Conservation (phyloP, 148 eudicot genomes). For the Diospyros kaki region DNA sequence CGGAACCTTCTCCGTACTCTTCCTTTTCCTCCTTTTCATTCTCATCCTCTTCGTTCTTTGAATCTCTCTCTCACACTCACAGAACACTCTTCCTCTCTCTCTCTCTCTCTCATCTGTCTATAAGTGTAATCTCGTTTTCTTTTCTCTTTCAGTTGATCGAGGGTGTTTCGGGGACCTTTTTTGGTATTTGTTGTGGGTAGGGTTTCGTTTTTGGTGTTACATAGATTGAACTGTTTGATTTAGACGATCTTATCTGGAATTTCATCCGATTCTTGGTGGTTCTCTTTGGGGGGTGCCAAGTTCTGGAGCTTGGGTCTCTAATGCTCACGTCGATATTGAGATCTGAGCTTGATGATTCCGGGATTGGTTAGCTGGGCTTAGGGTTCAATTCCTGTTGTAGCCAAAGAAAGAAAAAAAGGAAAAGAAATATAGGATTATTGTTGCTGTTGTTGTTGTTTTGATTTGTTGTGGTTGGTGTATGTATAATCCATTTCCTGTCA, state of each 20-base stretch:
- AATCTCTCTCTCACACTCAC: conserved; percentile 6
- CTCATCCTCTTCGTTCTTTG: conserved; percentile 63
- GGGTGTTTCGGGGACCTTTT: background rate
- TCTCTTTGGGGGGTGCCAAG: conserved; percentile 12
- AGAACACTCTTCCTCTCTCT: background rate
- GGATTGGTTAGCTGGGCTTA: conserved; percentile 26
- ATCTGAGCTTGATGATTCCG: conserved; percentile 36
- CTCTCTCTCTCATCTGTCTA: conserved; percentile 19
- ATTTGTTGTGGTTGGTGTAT: conserved; percentile 22
- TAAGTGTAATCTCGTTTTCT: conserved; percentile 17
- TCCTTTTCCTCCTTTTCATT: conserved; percentile 65
- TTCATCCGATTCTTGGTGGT: conserved; percentile 9
- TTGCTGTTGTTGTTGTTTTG: conserved; percentile 22
- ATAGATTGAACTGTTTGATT: conserved; percentile 16
- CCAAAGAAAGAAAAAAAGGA: background rate
- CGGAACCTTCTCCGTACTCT: conserved; percentile 54
- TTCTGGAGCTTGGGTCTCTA: conserved; percentile 32
- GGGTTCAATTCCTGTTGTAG: conserved; percentile 8
- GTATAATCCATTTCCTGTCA: conserved; percentile 16
- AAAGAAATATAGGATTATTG: background rate
- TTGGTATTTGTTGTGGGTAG: background rate
- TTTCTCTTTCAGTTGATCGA: conserved; percentile 22
- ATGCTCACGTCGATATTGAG: conserved; percentile 22
- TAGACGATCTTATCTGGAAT: background rate
- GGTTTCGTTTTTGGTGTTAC: background rate